phyloP scores from a whole-genome alignment of 306 rosid species.

The Cicer arietinum region DNA sequence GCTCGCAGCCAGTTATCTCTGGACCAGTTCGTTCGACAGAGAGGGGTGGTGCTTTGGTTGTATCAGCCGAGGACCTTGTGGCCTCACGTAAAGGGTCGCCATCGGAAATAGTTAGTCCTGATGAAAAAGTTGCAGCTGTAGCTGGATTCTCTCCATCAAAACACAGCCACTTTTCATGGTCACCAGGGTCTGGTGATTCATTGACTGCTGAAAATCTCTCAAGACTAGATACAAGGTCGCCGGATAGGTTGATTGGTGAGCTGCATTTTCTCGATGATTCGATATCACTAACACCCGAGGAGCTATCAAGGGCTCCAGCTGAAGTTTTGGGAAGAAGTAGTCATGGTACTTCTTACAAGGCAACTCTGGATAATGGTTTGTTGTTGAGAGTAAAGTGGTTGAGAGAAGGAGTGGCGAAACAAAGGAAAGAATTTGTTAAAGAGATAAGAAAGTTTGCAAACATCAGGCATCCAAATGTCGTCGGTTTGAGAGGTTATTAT shows the following conservation, averaged over 20 bases:
- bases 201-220: constrained; percentile 70
- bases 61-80: constrained; percentile 85
- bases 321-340: constrained; percentile 97
- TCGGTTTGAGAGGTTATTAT: constrained; percentile 91
- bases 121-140: constrained; percentile 67
- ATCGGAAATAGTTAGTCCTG: constrained; percentile 69
- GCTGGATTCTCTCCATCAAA: constrained; percentile 89
- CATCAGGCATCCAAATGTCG: constrained; percentile 96
- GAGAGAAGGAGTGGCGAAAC: constrained; percentile 98
- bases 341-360: constrained; percentile 96
- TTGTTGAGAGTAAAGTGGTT: constrained; percentile 96
- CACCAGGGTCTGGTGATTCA: constrained; percentile 91
- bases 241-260: constrained; percentile 90
- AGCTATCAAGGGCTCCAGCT: constrained; percentile 94
- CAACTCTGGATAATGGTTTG: constrained; percentile 82
- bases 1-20: constrained; percentile 59
- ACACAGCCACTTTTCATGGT: constrained; percentile 84
- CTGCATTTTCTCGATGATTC: constrained; percentile 91
- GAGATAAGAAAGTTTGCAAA: constrained; percentile 96
- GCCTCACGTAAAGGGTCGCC: constrained; percentile 77
- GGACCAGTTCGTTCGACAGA: constrained; percentile 55
- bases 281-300: constrained; percentile 81
- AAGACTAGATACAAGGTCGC: constrained; percentile 83
- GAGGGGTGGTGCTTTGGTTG: constrained; percentile 69
- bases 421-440: constrained; percentile 93